Conservation (phyloP, 345 rosid species). For the Triadica sebifera region DNA sequence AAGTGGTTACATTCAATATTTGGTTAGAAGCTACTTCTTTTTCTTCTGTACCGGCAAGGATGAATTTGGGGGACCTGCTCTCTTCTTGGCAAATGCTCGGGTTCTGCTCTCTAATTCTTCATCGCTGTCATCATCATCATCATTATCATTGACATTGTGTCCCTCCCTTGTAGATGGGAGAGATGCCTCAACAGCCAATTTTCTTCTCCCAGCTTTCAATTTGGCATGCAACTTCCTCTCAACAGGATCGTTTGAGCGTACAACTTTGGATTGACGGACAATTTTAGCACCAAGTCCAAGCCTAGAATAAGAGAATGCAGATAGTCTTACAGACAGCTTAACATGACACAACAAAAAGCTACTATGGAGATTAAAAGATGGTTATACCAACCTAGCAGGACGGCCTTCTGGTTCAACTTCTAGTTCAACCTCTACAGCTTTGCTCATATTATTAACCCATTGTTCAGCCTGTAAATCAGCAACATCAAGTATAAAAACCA, state of each 20-base stretch:
- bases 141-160: background rate
- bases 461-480: constrained; percentile 53
- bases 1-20: background rate
- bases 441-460: constrained; percentile 64
- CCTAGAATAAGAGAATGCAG: constrained; percentile 24
- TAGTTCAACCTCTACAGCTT: constrained; percentile 40
- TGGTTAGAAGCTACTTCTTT: constrained; percentile 17
- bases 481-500: background rate
- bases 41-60: constrained; percentile 28
- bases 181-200: constrained; percentile 32
- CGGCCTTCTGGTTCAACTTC: constrained; percentile 42
- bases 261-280: constrained; percentile 29
- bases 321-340: background rate
- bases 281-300: constrained; percentile 70
- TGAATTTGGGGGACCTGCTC: constrained; percentile 23
- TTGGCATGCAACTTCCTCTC: constrained; percentile 56
- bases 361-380: background rate
- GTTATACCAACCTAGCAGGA: constrained; percentile 41
- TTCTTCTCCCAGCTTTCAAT: constrained; percentile 54
- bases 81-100: constrained; percentile 35
- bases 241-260: constrained; percentile 50
- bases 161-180: constrained; percentile 17
- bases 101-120: constrained; percentile 44
- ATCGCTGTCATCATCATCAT: constrained; percentile 38
- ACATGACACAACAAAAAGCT: background rate